Conservation (phyloP, 1,284 basidiomycete genomes). For the Xanthoconium separans region DNA sequence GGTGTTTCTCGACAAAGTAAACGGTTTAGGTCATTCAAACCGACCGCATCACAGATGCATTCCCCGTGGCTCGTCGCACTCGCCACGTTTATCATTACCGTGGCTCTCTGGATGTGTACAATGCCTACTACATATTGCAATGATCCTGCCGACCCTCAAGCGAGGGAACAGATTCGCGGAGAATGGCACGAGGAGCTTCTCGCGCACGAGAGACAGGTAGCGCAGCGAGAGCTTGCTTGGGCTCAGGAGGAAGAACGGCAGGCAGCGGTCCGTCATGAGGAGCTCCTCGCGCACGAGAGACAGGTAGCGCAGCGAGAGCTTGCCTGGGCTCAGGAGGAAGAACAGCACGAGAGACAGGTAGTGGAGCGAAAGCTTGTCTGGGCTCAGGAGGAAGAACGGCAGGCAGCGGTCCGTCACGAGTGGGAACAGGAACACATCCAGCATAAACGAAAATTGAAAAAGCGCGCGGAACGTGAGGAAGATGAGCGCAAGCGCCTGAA, state of each 20-base stretch:
- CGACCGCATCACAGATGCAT: neutral
- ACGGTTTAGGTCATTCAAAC: neutral
- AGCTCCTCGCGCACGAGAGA: too few species aligned
- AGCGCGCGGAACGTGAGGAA: conserved; percentile 18
- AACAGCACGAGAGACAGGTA: too few species aligned
- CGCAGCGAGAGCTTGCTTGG: conserved; percentile 13
- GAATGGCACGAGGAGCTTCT: conserved; percentile 18
- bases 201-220: conserved; percentile 11
- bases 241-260: conserved; percentile 15
- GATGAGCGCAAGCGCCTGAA: conserved; percentile 19
- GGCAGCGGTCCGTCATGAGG: too few species aligned
- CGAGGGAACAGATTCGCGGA: conserved; percentile 17
- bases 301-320: too few species aligned
- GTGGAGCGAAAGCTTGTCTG: too few species aligned
- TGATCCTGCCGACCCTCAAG: conserved; percentile 18
- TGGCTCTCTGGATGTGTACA: conserved; percentile 7
- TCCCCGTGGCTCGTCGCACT: conserved; percentile 2
- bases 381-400: too few species aligned
- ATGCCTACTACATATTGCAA: conserved; percentile 24
- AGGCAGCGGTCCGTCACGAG: conserved; percentile 4
- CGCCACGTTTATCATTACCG: conserved; percentile 3
- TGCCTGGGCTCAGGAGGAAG: too few species aligned
- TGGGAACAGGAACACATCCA: conserved; percentile 17
- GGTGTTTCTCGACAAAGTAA: neutral
- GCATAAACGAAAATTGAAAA: conserved; percentile 12